These are phyloP conservation scores for Mycosarcoma mackinlayi DNA, from an alignment of 1,284 basidiomycete genomes.

Conservation along the genomic window DNA sequence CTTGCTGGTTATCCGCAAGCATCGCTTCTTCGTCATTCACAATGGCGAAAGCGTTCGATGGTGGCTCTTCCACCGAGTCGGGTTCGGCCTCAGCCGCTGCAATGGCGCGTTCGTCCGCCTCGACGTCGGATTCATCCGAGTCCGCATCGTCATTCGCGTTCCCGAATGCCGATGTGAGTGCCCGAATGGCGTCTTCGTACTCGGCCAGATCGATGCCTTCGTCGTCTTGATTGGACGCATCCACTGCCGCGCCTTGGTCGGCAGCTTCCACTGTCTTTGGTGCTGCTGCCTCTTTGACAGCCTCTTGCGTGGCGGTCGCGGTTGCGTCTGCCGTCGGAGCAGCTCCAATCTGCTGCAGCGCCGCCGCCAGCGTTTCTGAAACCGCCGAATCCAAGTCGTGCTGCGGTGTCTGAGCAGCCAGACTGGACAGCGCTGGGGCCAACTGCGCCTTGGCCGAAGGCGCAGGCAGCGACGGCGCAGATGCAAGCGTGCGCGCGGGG, in stretches of 20 bases:
- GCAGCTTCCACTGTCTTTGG: slow-evolving; percentile 9
- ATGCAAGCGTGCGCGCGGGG: slow-evolving; percentile 12
- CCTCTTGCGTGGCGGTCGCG: slow-evolving; percentile 2
- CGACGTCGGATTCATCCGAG: slow-evolving; percentile 45
- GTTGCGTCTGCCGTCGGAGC: slow-evolving; percentile 6
- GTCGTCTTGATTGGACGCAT: slow-evolving; percentile 15
- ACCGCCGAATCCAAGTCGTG: slow-evolving; percentile 58
- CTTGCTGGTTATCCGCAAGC: background rate
- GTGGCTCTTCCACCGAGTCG: slow-evolving; percentile 22
- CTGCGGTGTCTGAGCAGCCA: slow-evolving; percentile 29
- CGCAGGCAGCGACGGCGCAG: slow-evolving; percentile 5
- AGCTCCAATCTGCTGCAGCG: slow-evolving; percentile 54
- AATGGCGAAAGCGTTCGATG: background rate
- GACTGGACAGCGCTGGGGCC: slow-evolving; percentile 46
- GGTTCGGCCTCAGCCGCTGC: slow-evolving; percentile 58
- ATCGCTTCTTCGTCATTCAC: too few species aligned
- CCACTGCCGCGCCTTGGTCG: slow-evolving; percentile 6
- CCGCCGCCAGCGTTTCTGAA: slow-evolving; percentile 56
- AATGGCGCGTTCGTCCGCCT: slow-evolving; percentile 59
- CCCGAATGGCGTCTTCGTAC: slow-evolving; percentile 58
- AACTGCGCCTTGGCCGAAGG: slow-evolving; percentile 29
- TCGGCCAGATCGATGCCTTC: slow-evolving; percentile 58
- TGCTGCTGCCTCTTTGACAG: slow-evolving; percentile 1
- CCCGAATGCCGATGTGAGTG: slow-evolving; percentile 54
- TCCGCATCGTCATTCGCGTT: slow-evolving; percentile 40